Conservation (phyloP, 139 green algal species). For the Limnomonas spitsbergensis region DNA sequence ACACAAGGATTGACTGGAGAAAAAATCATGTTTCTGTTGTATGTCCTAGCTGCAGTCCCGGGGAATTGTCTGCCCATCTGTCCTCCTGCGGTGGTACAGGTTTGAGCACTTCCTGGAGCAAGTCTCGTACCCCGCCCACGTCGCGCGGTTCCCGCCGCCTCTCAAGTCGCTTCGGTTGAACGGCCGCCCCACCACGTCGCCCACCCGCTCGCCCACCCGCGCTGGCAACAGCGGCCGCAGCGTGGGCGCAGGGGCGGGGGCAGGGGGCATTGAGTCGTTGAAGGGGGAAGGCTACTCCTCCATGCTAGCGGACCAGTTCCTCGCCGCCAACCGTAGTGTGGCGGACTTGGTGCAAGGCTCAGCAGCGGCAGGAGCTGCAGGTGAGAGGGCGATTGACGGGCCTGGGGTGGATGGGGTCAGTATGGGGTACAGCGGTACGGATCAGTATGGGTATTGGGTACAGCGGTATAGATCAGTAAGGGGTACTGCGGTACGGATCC, state of each 20-base stretch:
- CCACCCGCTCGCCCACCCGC: neutral
- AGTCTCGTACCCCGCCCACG: constrained; percentile 27
- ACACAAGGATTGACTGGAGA: too few relatives aligned
- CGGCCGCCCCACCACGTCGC: neutral
- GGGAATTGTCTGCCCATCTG: neutral
- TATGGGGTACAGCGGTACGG: too few relatives aligned
- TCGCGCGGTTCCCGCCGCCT: constrained; percentile 27
- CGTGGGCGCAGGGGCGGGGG: too few relatives aligned
- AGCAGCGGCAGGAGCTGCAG: too few relatives aligned
- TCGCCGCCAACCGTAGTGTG: neutral
- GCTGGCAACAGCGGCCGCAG: too few relatives aligned
- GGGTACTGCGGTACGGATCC: too few relatives aligned
- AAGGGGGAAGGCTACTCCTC: neutral
- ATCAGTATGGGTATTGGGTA: too few relatives aligned
- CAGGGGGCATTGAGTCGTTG: neutral
- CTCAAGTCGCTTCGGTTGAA: neutral
- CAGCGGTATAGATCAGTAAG: too few relatives aligned
- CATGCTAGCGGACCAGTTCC: neutral
- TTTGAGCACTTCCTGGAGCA: neutral
- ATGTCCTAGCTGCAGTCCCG: too few relatives aligned
- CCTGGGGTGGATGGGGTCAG: too few relatives aligned
- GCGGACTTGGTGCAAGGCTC: neutral
- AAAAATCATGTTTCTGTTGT: too few relatives aligned
- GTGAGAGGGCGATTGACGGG: too few relatives aligned
- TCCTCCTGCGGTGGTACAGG: neutral